phyloP scores from a whole-genome alignment of 2,329 filamentous ascomycete genomes.

The Colletotrichum nymphaeae region DNA sequence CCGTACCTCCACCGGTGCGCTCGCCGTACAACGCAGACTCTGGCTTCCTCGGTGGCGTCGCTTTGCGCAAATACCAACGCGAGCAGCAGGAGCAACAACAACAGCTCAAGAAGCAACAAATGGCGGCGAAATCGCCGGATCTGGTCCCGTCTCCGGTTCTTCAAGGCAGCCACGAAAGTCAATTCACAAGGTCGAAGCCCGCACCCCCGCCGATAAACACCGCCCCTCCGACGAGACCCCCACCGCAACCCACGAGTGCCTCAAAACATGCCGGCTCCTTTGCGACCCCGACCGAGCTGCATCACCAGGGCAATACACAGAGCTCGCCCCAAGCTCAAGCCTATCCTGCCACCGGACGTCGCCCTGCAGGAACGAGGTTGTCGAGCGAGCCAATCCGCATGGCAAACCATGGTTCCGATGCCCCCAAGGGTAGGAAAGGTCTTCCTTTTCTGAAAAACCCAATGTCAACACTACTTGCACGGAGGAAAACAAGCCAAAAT shows the following conservation, averaged over 20 bases:
- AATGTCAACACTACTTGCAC: conserved; percentile 68
- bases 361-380: conserved; percentile 55
- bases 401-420: conserved; percentile 48
- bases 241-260: conserved; percentile 43
- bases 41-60: conserved; percentile 67
- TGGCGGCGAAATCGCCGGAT: conserved; percentile 27
- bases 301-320: conserved; percentile 38
- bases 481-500: conserved; percentile 65
- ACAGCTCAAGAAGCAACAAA: conserved; percentile 30
- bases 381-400: conserved; percentile 50
- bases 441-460: conserved; percentile 70
- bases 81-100: conserved; percentile 45
- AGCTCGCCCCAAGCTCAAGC: conserved; percentile 1
- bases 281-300: conserved; percentile 61
- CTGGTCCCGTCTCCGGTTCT: not conserved
- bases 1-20: conserved; percentile 42
- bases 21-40: conserved; percentile 51
- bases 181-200: conserved; percentile 44
- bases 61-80: conserved; percentile 62
- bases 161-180: conserved; percentile 39
- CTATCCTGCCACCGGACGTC: conserved; percentile 49
- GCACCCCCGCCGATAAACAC: conserved; percentile 50
- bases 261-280: conserved; percentile 55
- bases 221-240: conserved; percentile 44
- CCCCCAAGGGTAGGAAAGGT: conserved; percentile 62